phyloP scores from a whole-genome alignment of 495 filamentous ascomycete genomes.

The Podospora pseudoanserina region DNA sequence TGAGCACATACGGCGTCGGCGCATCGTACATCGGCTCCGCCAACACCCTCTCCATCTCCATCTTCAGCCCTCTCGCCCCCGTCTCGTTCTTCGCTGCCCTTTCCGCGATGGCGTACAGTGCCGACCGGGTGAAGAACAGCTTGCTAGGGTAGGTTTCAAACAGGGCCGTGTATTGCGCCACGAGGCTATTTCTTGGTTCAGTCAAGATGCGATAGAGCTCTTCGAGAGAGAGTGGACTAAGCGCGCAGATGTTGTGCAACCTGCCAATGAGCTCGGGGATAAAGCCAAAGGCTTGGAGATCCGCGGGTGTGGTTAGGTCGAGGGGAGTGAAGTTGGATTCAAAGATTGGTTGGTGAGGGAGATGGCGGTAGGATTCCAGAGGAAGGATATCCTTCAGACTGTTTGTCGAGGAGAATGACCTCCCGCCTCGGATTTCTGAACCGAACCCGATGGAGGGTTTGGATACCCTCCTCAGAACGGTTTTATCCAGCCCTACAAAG shows the following conservation, averaged over 20 bases:
- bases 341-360: conserved; percentile 42
- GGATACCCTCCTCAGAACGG: conserved; percentile 78
- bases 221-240: conserved; percentile 73
- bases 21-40: conserved; percentile 89
- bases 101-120: conserved; percentile 74
- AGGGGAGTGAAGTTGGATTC: conserved; percentile 63
- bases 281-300: conserved; percentile 87
- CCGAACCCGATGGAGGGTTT: conserved; percentile 92
- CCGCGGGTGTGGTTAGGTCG: conserved; percentile 73
- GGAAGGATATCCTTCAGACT: conserved; percentile 41
- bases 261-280: conserved; percentile 93
- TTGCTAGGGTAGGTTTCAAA: conserved; percentile 81
- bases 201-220: conserved; percentile 84
- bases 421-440: conserved; percentile 60
- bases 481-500: conserved; percentile 89
- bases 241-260: conserved; percentile 79
- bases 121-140: conserved; percentile 75
- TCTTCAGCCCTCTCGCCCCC: conserved; percentile 80
- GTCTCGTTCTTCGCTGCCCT: conserved; percentile 73
- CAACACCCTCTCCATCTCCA: conserved; percentile 83
- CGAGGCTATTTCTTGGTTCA: conserved; percentile 81
- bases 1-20: conserved; percentile 62
- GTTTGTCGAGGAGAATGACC: conserved; percentile 20
- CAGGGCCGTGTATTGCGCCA: conserved; percentile 79
- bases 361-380: conserved; percentile 39